Percentiles rank a stretch among this genome's conserved stretches.
Conservation (phyloP, 768 basidiomycete species). For the Kwoniella sp. region DNA sequence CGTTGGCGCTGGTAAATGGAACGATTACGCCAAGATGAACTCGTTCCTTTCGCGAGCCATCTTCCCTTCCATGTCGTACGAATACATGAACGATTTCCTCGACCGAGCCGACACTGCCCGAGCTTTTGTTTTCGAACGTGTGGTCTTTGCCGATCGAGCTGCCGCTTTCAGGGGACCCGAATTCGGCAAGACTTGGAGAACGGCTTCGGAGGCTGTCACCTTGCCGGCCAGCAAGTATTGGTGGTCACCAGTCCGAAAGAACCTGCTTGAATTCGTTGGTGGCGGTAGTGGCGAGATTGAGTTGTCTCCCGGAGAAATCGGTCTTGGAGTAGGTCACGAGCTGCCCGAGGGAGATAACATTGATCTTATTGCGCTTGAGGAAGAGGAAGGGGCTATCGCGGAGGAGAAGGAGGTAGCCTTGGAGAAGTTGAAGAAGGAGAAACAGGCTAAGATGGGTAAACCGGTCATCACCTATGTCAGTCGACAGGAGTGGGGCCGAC, state of each 20-base stretch:
- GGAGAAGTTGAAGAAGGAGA: constrained; percentile 41
- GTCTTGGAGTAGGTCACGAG: constrained; percentile 32
- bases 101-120: constrained; percentile 72
- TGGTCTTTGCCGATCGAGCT: constrained; percentile 80
- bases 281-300: constrained; percentile 47
- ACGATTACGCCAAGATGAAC: constrained; percentile 90
- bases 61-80: constrained; percentile 78
- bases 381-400: constrained; percentile 49
- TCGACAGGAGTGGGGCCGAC: constrained; percentile 81
- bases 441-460: constrained; percentile 56
- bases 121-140: constrained; percentile 80
- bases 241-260: constrained; percentile 76
- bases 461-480: constrained; percentile 93
- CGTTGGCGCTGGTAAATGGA: constrained; percentile 75
- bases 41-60: constrained; percentile 76
- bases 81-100: constrained; percentile 79
- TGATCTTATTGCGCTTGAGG: constrained; percentile 42
- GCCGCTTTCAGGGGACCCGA: constrained; percentile 74
- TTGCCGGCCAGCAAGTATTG: constrained; percentile 75
- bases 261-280: constrained; percentile 72
- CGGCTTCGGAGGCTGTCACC: constrained; percentile 71
- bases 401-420: constrained; percentile 44
- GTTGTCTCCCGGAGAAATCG: constrained; percentile 19
- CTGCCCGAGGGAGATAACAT: constrained; percentile 24
- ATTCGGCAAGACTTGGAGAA: constrained; percentile 72